Evolutionary conservation across 2,329 filamentous ascomycete genomes (phyloP).

Genomic region (Chaetomiaceae sp.): DNA sequence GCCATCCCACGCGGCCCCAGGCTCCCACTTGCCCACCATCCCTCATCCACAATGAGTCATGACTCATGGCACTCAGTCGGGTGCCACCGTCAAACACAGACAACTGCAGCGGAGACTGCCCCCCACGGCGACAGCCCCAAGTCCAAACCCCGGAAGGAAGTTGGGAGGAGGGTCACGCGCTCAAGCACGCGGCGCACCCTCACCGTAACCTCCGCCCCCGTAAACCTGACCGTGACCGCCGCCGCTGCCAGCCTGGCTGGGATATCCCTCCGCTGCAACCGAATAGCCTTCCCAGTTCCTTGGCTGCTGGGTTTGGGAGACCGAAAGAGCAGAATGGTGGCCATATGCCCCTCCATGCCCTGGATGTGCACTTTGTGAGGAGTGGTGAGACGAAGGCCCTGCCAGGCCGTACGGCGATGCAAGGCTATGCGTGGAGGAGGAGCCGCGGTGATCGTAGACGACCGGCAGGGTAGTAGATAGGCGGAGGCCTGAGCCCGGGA

Average conservation of each 20-base stretch:
- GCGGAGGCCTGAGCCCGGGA: slow-evolving; percentile 31
- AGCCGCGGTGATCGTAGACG: slow-evolving; percentile 34
- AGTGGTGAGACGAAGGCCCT: slow-evolving; percentile 10
- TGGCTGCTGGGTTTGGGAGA: slow-evolving; percentile 20
- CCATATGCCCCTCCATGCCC: slow-evolving; percentile 18
- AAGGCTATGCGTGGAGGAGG: slow-evolving; percentile 21
- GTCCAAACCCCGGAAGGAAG: not conserved
- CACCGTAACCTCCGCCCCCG: slow-evolving; percentile 23
- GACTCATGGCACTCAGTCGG: slow-evolving; percentile 3
- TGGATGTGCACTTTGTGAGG: slow-evolving; percentile 22
- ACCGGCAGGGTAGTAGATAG: slow-evolving; percentile 35
- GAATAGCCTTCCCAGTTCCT: slow-evolving; percentile 26
- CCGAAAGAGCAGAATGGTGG: slow-evolving; percentile 21
- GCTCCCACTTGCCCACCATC: not conserved
- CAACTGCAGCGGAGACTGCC: not conserved
- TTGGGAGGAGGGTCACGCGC: slow-evolving; percentile 9
- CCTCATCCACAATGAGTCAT: not conserved
- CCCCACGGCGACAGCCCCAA: not conserved
- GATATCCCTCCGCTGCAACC: slow-evolving; percentile 22
- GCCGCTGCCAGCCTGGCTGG: slow-evolving; percentile 11
- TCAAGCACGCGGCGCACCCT: slow-evolving; percentile 24
- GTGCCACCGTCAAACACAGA: slow-evolving; percentile 5
- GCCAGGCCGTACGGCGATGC: slow-evolving; percentile 25
- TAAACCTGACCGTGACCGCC: slow-evolving; percentile 31
- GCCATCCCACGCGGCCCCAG: not conserved